Conservation (phyloP, 1,139 yeast genomes). For the Yamadazyma trypodendri region DNA sequence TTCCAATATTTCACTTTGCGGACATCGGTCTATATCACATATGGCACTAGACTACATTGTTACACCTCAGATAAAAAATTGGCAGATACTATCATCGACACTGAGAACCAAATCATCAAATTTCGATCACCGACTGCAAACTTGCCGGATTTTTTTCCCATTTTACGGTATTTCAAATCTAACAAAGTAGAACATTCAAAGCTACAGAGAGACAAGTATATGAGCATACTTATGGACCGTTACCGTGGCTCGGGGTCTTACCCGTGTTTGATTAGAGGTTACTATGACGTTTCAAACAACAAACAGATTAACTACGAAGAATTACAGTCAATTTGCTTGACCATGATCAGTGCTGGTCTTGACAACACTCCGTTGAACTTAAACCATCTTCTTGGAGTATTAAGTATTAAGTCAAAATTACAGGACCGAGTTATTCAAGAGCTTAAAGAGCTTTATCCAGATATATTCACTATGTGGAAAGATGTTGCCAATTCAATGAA, state of each 20-base stretch:
- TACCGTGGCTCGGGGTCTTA: neutral
- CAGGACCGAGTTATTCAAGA: slow-evolving; percentile 43
- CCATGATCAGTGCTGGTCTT: slow-evolving; percentile 78
- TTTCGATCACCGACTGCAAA: slow-evolving; percentile 65
- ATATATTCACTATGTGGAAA: slow-evolving; percentile 46
- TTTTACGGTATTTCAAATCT: slow-evolving; percentile 31
- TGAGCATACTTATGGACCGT: slow-evolving; percentile 33
- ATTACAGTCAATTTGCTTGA: slow-evolving; percentile 61
- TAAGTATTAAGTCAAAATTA: slow-evolving; percentile 44
- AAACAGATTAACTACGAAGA: slow-evolving; percentile 29
- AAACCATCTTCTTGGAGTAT: slow-evolving; percentile 59
- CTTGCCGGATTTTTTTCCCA: slow-evolving; percentile 60
- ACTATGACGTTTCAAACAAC: slow-evolving; percentile 5
- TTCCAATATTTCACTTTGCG: slow-evolving; percentile 57
- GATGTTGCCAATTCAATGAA: slow-evolving; percentile 31
- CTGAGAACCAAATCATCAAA: slow-evolving; percentile 64
- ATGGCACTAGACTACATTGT: slow-evolving; percentile 55
- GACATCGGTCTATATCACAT: slow-evolving; percentile 57
- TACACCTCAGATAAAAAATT: slow-evolving; percentile 37
- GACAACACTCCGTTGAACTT: slow-evolving; percentile 71
- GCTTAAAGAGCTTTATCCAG: slow-evolving; percentile 26
- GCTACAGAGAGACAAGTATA: slow-evolving; percentile 52
- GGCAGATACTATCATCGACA: slow-evolving; percentile 54
- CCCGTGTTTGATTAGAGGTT: slow-evolving; percentile 7
- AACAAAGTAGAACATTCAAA: slow-evolving; percentile 37